These are phyloP conservation scores for Euptelea pleiosperma DNA, from an alignment of 164 flowering plant species.

Conservation along the genomic window DNA sequence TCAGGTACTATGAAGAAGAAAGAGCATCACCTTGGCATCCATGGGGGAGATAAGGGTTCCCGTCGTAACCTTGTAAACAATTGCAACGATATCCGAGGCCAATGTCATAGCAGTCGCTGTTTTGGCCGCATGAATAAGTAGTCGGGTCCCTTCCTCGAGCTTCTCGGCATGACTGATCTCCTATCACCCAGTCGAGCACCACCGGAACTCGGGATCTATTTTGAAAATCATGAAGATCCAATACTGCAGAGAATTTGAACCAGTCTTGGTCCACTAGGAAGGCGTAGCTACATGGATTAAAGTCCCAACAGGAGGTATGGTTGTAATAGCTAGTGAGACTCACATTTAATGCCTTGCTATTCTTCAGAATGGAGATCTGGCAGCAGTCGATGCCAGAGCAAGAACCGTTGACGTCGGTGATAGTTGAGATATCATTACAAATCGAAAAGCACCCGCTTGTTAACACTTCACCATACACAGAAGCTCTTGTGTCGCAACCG, in stretches of 20 bases:
- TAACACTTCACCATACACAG: too few species aligned
- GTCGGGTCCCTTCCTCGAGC: not conserved
- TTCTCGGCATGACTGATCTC: not conserved
- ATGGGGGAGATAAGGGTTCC: not conserved
- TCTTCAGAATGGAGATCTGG: not conserved
- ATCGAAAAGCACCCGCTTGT: too few species aligned
- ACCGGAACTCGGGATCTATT: not conserved
- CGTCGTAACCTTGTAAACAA: not conserved
- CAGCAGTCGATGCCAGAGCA: too few species aligned
- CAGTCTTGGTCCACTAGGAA: not conserved
- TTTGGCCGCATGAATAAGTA: not conserved
- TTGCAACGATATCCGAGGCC: not conserved
- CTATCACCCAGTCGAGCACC: too few species aligned
- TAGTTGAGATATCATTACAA: too few species aligned
- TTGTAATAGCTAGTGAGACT: not conserved
- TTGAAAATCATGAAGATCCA: not conserved
- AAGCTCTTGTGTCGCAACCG: too few species aligned
- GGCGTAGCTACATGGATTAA: not conserved
- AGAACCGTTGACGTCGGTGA: not conserved
- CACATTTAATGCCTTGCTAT: not conserved
- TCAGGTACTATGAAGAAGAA: too few species aligned
- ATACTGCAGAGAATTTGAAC: not conserved
- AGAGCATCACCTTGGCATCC: conserved; percentile 2
- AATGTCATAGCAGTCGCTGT: not conserved
- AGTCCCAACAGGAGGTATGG: not conserved